Conservation (phyloP, 495 filamentous ascomycete species). For the Xanthoparmelia taractica region DNA sequence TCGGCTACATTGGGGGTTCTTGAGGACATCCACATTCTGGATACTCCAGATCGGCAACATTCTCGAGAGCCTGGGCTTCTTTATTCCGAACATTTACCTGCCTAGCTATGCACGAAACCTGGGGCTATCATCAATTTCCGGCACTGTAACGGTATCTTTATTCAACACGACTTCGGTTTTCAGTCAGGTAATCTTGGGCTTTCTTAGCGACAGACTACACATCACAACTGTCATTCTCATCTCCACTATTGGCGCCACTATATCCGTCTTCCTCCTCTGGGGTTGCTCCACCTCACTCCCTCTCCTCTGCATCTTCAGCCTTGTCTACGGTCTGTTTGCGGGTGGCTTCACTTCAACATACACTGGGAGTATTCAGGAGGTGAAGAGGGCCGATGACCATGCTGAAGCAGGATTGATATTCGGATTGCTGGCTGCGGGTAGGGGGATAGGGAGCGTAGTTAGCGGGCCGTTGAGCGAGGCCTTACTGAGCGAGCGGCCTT, state of each 20-base stretch:
- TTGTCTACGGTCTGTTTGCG: constrained; percentile 64
- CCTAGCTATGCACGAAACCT: constrained; percentile 49
- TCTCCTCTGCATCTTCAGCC: constrained; percentile 55
- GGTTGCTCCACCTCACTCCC: constrained; percentile 48
- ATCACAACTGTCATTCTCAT: constrained; percentile 54
- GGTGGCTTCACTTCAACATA: constrained; percentile 55
- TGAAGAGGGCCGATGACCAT: constrained; percentile 40
- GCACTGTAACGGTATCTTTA: constrained; percentile 47
- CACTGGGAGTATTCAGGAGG: constrained; percentile 52
- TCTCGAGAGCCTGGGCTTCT: constrained; percentile 57
- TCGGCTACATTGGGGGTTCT: constrained; percentile 43
- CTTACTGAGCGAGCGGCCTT: constrained; percentile 37
- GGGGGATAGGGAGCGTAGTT: constrained; percentile 59
- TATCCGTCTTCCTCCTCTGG: constrained; percentile 61
- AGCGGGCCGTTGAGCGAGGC: constrained; percentile 54
- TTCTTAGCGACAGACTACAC: constrained; percentile 51
- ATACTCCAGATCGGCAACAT: constrained; percentile 50
- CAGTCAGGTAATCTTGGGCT: constrained; percentile 52
- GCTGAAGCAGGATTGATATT: constrained; percentile 55
- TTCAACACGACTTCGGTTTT: constrained; percentile 52
- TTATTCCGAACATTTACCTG: constrained; percentile 59
- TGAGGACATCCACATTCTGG: constrained; percentile 44
- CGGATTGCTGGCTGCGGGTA: constrained; percentile 52
- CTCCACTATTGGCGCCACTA: constrained; percentile 48
- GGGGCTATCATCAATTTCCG: constrained; percentile 37